phyloP scores from a whole-genome alignment of 1,284 basidiomycete genomes.

The Hypsizygus ulmarius region DNA sequence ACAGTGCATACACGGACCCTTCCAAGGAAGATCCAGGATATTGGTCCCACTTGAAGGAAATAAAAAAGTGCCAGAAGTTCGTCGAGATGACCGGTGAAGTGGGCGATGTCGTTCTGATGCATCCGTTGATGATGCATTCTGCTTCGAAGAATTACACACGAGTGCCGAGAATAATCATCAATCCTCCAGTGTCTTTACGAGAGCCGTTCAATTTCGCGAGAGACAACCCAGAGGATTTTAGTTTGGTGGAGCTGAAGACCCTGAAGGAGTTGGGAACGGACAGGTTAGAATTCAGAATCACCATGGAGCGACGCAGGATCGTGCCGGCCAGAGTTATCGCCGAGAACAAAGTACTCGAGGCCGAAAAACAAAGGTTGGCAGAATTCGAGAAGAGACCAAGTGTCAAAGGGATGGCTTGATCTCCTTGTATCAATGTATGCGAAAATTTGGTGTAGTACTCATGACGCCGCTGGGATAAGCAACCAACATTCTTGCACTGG shows the following conservation, averaged over 20 bases:
- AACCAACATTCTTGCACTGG: too few relatives aligned
- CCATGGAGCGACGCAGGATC: constrained; percentile 37
- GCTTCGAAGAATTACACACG: constrained; percentile 60
- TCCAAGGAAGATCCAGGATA: constrained; percentile 39
- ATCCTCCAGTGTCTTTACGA: constrained; percentile 54
- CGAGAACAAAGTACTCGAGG: constrained; percentile 39
- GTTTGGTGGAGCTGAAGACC: constrained; percentile 51
- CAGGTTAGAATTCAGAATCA: constrained; percentile 39
- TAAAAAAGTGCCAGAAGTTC: constrained; percentile 45
- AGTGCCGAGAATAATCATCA: constrained; percentile 55
- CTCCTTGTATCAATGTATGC: too few relatives aligned
- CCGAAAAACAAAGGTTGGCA: constrained; percentile 31
- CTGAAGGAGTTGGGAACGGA: constrained; percentile 50
- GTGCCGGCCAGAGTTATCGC: constrained; percentile 38
- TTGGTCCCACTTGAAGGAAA: constrained; percentile 42
- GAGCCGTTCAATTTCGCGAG: constrained; percentile 54
- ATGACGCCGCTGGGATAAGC: too few relatives aligned
- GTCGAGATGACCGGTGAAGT: constrained; percentile 55
- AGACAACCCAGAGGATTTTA: constrained; percentile 44
- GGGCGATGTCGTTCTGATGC: constrained; percentile 61
- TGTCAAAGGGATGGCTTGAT: neutral
- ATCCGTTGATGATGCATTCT: constrained; percentile 63
- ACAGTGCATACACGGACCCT: constrained; percentile 31
- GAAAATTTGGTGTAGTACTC: neutral
- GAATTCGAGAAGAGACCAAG: neutral